Conservation (phyloP, 495 filamentous ascomycete genomes). For the Neurospora sp. region DNA sequence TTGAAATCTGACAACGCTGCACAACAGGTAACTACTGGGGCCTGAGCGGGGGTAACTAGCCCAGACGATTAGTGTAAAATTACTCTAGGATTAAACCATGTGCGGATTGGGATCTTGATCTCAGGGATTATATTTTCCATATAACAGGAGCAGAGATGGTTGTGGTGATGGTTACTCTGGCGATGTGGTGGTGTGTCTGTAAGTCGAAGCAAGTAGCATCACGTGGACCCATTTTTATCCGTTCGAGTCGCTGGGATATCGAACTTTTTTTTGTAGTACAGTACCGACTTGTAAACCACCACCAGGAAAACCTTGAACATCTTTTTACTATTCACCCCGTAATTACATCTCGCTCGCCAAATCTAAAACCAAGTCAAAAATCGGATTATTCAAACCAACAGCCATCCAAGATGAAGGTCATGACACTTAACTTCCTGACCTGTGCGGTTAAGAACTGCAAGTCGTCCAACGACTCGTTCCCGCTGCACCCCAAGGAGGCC, state of each 20-base stretch:
- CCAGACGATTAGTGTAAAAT: background rate
- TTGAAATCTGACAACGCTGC: background rate
- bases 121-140: background rate
- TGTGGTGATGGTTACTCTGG: background rate
- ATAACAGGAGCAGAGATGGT: background rate
- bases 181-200: background rate
- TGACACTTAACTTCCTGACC: slow-evolving; percentile 93
- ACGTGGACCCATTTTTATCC: background rate
- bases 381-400: background rate
- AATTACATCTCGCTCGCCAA: background rate
- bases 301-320: background rate
- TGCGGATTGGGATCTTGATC: background rate
- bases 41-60: background rate
- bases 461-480: slow-evolving; percentile 61
- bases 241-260: background rate
- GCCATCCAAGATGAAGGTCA: slow-evolving; percentile 67
- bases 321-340: background rate
- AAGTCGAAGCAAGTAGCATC: background rate
- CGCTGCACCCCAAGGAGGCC: slow-evolving; percentile 81
- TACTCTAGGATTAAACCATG: background rate
- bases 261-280: background rate
- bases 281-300: background rate
- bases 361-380: background rate
- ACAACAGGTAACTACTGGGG: background rate
- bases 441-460: slow-evolving; percentile 95